phyloP scores from a whole-genome alignment of 2,329 filamentous ascomycete species.

The Akanthomyces lecanii region DNA sequence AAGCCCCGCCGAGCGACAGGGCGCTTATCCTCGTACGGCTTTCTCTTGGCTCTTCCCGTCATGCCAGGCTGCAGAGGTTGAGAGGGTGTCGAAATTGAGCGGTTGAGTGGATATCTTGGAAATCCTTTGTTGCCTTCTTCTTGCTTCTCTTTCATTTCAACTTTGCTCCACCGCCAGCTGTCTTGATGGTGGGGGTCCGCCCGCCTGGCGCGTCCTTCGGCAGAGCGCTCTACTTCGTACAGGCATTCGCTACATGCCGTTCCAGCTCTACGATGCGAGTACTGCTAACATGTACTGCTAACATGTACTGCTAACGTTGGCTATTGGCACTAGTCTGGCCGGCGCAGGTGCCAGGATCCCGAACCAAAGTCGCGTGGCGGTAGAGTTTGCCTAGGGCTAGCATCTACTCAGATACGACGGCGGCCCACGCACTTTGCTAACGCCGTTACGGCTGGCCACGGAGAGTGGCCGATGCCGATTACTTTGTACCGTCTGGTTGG shows the following conservation, averaged over 20 bases:
- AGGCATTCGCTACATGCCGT: background rate
- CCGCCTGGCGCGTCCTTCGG: background rate
- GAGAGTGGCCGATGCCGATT: background rate
- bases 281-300: background rate
- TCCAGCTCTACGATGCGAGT: background rate
- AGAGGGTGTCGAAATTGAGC: background rate
- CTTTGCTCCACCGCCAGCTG: background rate
- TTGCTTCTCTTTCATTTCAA: background rate
- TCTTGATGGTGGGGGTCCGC: background rate
- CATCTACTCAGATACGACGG: background rate
- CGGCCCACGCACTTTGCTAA: background rate
- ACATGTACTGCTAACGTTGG: background rate
- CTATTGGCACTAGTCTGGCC: background rate
- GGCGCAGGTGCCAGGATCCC: background rate
- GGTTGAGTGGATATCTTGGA: background rate
- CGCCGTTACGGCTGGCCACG: background rate
- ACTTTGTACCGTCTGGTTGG: background rate
- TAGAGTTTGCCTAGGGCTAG: background rate
- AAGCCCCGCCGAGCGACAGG: constrained; percentile 6
- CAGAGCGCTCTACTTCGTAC: background rate
- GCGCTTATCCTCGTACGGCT: constrained; percentile 1
- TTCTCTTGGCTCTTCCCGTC: background rate
- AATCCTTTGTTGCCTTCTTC: background rate
- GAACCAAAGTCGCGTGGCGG: background rate
- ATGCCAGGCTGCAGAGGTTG: background rate